Evolutionary conservation across 2,329 filamentous ascomycete species (phyloP).

Genomic region (Grosmannia clavigera): DNA sequence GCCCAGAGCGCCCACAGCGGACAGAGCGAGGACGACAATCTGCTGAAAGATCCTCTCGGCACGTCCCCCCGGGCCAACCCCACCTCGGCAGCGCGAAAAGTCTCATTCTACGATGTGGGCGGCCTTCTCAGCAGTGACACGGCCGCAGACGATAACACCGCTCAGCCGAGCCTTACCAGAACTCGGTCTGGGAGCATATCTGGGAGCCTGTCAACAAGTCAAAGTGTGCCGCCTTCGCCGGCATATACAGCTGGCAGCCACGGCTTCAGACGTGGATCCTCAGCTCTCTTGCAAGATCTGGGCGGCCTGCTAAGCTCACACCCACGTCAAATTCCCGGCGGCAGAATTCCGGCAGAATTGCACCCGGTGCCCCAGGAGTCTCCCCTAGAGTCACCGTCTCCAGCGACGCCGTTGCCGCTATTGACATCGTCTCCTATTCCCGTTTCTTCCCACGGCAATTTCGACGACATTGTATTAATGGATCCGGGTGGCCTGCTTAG

Average conservation of each 20-base stretch:
- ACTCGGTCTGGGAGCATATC: conserved; percentile 15
- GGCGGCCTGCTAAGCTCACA: conserved; percentile 38
- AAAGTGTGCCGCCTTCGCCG: conserved; percentile 26
- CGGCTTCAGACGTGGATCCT: conserved; percentile 41
- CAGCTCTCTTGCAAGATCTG: conserved; percentile 45
- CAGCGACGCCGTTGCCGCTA: not conserved
- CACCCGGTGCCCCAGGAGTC: conserved; percentile 28
- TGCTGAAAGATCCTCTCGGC: conserved; percentile 24
- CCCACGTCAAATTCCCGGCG: not conserved
- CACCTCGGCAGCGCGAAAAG: conserved; percentile 37
- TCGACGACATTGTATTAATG: conserved; percentile 8
- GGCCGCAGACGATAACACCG: conserved; percentile 13
- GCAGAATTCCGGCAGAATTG: conserved; percentile 20
- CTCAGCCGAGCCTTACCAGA: conserved; percentile 31
- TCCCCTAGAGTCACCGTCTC: not conserved
- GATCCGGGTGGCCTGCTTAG: conserved; percentile 11
- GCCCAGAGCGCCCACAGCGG: conserved; percentile 20
- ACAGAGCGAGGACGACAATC: conserved; percentile 31
- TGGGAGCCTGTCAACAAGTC: conserved; percentile 20
- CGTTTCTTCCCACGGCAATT: not conserved
- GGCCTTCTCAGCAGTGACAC: conserved; percentile 47
- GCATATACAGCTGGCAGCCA: conserved; percentile 27
- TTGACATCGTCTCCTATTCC: not conserved
- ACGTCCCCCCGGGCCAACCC: conserved; percentile 26
- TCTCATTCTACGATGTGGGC: conserved; percentile 80